A percentile compares a stretch with the other conserved stretches of the same genome.
These are phyloP conservation scores for Cryptosporidium ubiquitum DNA, from an alignment of 169 alveolate species.

Conservation along the genomic window DNA sequence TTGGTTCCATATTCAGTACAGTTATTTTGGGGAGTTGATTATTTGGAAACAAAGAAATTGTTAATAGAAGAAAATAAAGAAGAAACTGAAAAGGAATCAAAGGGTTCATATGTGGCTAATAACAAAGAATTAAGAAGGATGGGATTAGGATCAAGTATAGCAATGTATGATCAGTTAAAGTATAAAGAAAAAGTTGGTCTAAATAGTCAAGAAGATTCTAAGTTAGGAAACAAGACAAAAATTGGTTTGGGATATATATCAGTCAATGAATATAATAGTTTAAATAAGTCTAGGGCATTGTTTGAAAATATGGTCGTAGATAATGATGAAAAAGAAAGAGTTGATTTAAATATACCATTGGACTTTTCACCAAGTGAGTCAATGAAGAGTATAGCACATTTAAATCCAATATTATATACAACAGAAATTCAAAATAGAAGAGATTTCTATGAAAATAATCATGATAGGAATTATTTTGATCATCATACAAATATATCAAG, in stretches of 20 bases:
- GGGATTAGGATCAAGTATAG: conserved; percentile 50
- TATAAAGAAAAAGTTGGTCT: neutral
- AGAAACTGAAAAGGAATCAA: neutral
- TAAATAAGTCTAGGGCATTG: neutral
- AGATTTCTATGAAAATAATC: neutral
- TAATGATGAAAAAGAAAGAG: neutral
- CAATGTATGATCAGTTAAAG: conserved; percentile 27
- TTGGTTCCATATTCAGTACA: conserved; percentile 22
- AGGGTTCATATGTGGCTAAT: neutral
- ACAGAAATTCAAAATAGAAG: conserved; percentile 18
- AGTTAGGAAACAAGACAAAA: neutral
- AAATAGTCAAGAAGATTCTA: neutral
- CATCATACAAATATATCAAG: neutral
- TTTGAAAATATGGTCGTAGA: neutral
- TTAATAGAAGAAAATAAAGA: neutral
- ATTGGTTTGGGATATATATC: neutral
- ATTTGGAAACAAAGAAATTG: neutral
- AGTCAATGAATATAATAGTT: neutral
- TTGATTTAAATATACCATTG: neutral
- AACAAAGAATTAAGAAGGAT: conserved; percentile 5
- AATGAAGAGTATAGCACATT: conserved; percentile 1
- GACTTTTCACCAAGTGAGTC: conserved; percentile 65
- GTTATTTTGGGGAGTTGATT: conserved; percentile 62
- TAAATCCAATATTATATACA: conserved; percentile 44
- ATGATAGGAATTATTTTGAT: neutral